Conservation (phyloP, 176 grass and related monocot genomes). For the Elaeis guineensis region DNA sequence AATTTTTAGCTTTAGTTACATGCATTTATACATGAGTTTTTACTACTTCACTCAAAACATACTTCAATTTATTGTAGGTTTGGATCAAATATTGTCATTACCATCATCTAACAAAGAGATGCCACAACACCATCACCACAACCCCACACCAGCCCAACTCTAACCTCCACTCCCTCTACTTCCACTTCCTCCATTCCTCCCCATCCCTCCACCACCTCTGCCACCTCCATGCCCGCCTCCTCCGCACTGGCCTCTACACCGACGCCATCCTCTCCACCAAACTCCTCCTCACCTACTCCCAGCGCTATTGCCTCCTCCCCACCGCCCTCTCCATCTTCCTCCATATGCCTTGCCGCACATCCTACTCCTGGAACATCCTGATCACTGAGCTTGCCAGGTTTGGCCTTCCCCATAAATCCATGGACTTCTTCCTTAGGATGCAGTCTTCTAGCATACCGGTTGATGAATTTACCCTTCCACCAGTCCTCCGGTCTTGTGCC, state of each 20-base stretch:
- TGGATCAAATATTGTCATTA: too few relatives aligned
- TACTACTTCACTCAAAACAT: too few relatives aligned
- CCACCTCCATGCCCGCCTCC: slow-evolving; percentile 3
- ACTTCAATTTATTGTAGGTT: too few relatives aligned
- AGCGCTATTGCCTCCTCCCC: slow-evolving; percentile 13
- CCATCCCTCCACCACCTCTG: not conserved
- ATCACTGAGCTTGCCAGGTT: slow-evolving; percentile 47
- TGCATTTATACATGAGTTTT: too few relatives aligned
- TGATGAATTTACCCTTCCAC: slow-evolving; percentile 54
- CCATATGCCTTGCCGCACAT: slow-evolving; percentile 17
- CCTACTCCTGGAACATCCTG: slow-evolving; percentile 36
- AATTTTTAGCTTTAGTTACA: too few relatives aligned
- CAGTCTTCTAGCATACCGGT: slow-evolving; percentile 18
- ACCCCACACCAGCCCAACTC: too few relatives aligned
- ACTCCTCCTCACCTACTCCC: slow-evolving; percentile 39
- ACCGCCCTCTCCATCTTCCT: slow-evolving; percentile 19
- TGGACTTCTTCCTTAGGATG: slow-evolving; percentile 47
- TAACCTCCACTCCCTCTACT: not conserved
- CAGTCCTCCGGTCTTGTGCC: slow-evolving; percentile 48
- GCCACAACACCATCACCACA: too few relatives aligned
- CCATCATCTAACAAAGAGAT: too few relatives aligned
- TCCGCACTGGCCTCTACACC: not conserved
- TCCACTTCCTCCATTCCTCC: slow-evolving; percentile 3
- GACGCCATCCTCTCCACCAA: slow-evolving; percentile 17
- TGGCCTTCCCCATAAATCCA: slow-evolving; percentile 18